phyloP scores from a whole-genome alignment of 2,329 filamentous ascomycete species.

The Purpureocillium lavendulum region DNA sequence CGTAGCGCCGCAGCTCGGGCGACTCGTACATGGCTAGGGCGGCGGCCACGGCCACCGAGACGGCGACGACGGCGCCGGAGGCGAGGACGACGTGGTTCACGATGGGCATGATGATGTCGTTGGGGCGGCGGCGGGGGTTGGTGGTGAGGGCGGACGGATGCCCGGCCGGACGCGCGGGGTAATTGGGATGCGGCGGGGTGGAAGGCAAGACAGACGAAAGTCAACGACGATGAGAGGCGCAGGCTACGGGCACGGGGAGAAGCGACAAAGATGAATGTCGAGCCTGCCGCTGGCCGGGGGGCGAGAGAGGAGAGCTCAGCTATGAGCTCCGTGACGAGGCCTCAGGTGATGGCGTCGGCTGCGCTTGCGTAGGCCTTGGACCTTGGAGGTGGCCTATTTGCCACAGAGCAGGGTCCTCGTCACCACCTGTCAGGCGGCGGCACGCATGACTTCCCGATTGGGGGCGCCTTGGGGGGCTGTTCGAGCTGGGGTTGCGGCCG shows the following conservation, averaged over 20 bases:
- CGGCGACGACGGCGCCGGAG: conserved; percentile 50
- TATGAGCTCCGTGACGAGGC: conserved; percentile 1
- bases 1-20: conserved; percentile 53
- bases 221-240: neutral
- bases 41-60: conserved; percentile 48
- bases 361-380: conserved; percentile 10
- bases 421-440: too few species aligned
- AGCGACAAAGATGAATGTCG: neutral
- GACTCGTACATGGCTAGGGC: conserved; percentile 56
- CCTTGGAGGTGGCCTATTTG: conserved; percentile 3
- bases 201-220: too few species aligned
- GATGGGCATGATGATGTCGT: conserved; percentile 41
- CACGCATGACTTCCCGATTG: conserved; percentile 1
- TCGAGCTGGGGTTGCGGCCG: neutral
- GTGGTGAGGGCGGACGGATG: neutral
- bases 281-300: neutral
- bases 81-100: conserved; percentile 46
- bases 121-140: too few species aligned
- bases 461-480: too few species aligned
- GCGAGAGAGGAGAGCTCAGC: neutral
- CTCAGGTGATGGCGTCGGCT: conserved; percentile 1
- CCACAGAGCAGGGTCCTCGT: conserved; percentile 5
- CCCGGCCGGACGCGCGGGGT: too few species aligned
- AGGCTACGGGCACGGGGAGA: neutral
- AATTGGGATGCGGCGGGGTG: neutral